phyloP scores from a whole-genome alignment of 768 basidiomycete genomes.

The Pilatotrama ljubarskyi region DNA sequence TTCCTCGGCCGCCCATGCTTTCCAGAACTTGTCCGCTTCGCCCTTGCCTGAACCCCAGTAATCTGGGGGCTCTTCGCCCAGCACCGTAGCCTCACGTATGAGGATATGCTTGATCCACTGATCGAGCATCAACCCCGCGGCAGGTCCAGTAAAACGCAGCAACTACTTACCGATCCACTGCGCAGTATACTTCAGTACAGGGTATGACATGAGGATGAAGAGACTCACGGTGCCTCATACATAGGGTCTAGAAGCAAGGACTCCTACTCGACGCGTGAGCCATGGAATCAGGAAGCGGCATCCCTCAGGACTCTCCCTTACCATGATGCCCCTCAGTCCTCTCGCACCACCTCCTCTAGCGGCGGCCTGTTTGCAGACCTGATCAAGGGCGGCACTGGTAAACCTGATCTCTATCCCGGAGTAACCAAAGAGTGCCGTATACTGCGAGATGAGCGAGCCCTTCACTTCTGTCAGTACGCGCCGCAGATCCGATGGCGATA shows the following conservation, averaged over 20 bases:
- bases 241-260: slow-evolving; percentile 81
- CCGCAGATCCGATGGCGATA: slow-evolving; percentile 80
- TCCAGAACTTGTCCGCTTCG: slow-evolving; percentile 69
- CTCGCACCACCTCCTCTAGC: slow-evolving; percentile 89
- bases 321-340: slow-evolving; percentile 88
- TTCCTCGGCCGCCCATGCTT: slow-evolving; percentile 76
- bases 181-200: slow-evolving; percentile 6
- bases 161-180: slow-evolving; percentile 64
- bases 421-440: slow-evolving; percentile 78
- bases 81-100: slow-evolving; percentile 70
- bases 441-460: slow-evolving; percentile 89
- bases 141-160: too few relatives aligned
- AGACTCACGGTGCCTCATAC: slow-evolving; percentile 87
- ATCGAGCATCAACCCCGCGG: slow-evolving; percentile 8
- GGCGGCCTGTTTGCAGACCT: slow-evolving; percentile 76
- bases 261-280: slow-evolving; percentile 51
- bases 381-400: slow-evolving; percentile 75
- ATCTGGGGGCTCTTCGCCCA: slow-evolving; percentile 57
- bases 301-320: slow-evolving; percentile 32
- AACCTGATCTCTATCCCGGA: slow-evolving; percentile 88
- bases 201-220: slow-evolving; percentile 3
- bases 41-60: slow-evolving; percentile 69
- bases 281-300: neutral
- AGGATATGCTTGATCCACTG: slow-evolving; percentile 83
- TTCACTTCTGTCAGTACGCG: slow-evolving; percentile 92